A percentile compares a stretch with the other conserved stretches of the same genome.
These are phyloP conservation scores for Clarireedia sp. DNA, from an alignment of 2,329 filamentous ascomycete species.

Conservation along the genomic window DNA sequence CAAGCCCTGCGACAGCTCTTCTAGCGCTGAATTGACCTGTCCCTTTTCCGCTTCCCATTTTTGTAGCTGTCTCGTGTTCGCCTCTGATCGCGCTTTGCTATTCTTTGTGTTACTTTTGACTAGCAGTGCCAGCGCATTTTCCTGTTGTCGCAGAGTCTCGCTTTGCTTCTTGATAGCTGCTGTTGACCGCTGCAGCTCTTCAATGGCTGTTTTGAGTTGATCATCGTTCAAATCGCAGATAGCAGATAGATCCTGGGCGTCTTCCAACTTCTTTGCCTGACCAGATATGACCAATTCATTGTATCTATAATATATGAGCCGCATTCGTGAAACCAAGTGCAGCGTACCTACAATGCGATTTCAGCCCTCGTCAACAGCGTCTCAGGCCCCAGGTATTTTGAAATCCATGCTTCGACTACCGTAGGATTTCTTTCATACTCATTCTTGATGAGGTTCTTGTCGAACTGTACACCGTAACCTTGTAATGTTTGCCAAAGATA, in stretches of 20 bases:
- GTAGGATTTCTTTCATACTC: constrained; percentile 20
- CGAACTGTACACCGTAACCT: constrained; percentile 25
- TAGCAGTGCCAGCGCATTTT: constrained; percentile 49
- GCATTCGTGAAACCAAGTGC: not conserved
- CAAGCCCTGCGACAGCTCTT: constrained; percentile 41
- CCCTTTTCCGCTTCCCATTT: constrained; percentile 36
- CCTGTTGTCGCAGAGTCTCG: constrained; percentile 52
- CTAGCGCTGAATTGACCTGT: constrained; percentile 38
- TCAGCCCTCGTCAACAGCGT: constrained; percentile 48
- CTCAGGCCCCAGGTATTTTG: constrained; percentile 40
- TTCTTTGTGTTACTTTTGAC: constrained; percentile 36
- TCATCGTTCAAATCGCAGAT: constrained; percentile 48
- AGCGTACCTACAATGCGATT: constrained; percentile 39
- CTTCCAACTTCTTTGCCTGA: constrained; percentile 38
- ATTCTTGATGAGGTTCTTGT: constrained; percentile 23
- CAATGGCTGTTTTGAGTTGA: constrained; percentile 53
- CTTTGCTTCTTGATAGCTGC: constrained; percentile 56
- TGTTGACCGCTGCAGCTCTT: constrained; percentile 57
- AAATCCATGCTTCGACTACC: constrained; percentile 36
- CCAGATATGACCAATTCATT: constrained; percentile 41
- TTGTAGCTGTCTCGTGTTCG: constrained; percentile 35
- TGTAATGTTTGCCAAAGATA: constrained; percentile 21
- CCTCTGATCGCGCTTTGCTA: constrained; percentile 29
- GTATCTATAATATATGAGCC: constrained; percentile 36
- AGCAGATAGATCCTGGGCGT: constrained; percentile 38